Evolutionary conservation across 2,329 filamentous ascomycete genomes (phyloP).

Genomic region (Gaeumannomyces sp.): DNA sequence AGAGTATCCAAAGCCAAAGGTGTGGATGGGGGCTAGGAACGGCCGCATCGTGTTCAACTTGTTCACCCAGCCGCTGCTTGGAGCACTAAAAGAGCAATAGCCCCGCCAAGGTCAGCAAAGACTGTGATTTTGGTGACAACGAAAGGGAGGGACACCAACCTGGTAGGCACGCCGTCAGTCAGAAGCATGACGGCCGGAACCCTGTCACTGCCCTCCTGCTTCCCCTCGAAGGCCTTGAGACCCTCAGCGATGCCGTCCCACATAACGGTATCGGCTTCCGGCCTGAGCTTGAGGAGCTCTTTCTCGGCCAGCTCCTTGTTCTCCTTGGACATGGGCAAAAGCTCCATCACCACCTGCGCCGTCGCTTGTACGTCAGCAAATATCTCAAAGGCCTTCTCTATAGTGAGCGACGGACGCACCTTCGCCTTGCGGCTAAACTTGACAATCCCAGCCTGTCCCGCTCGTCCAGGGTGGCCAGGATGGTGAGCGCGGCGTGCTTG

Average conservation of each 20-base stretch:
- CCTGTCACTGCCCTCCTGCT: constrained; percentile 24
- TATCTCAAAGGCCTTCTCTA: constrained; percentile 3
- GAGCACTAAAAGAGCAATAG: constrained; percentile 28
- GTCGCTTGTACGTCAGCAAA: neutral
- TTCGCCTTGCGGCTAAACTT: constrained; percentile 40
- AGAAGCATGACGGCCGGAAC: constrained; percentile 47
- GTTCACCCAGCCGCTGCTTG: constrained; percentile 43
- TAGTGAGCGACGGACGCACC: constrained; percentile 35
- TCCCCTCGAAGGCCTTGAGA: constrained; percentile 37
- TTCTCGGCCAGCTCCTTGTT: constrained; percentile 19
- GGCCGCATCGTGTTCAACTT: constrained; percentile 39
- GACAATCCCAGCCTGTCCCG: constrained; percentile 55
- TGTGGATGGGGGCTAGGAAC: constrained; percentile 41
- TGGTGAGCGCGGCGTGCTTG: constrained; percentile 53
- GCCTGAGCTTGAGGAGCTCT: constrained; percentile 36
- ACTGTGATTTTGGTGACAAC: neutral
- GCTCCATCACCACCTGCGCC: neutral
- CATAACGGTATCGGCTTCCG: constrained; percentile 42
- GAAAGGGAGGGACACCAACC: constrained; percentile 24
- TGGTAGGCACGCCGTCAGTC: constrained; percentile 50
- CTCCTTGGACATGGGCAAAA: neutral
- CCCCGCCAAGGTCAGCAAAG: neutral
- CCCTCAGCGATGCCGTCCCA: constrained; percentile 52
- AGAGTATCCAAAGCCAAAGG: constrained; percentile 48
- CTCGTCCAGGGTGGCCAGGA: constrained; percentile 59